These are phyloP conservation scores for Collybiopsis confluens DNA, from an alignment of 768 basidiomycete species.

Conservation along the genomic window DNA sequence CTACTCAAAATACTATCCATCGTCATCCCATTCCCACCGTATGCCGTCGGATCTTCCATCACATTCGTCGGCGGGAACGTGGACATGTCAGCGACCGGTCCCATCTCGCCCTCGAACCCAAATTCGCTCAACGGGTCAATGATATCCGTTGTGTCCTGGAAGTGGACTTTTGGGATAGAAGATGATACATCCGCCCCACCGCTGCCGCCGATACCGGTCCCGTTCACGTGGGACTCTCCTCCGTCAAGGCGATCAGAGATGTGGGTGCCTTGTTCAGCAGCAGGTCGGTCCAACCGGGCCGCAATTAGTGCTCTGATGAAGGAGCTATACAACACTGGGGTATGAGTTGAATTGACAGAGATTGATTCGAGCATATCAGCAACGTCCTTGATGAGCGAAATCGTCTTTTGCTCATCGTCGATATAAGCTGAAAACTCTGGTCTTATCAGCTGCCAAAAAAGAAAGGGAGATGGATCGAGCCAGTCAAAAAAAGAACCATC, in stretches of 20 bases:
- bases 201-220: too few relatives aligned
- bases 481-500: not conserved
- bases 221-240: too few relatives aligned
- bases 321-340: constrained; percentile 83
- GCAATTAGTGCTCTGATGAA: constrained; percentile 78
- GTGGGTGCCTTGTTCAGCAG: not conserved
- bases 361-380: constrained; percentile 75
- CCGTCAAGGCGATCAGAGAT: not conserved
- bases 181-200: too few relatives aligned
- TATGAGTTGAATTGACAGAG: constrained; percentile 77
- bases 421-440: constrained; percentile 79
- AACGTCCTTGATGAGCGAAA: constrained; percentile 72
- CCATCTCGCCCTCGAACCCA: constrained; percentile 80
- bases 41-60: constrained; percentile 47
- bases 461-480: not conserved
- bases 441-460: constrained; percentile 77
- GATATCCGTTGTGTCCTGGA: constrained; percentile 13
- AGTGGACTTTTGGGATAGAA: not conserved
- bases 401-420: constrained; percentile 67
- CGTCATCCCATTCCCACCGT: constrained; percentile 47
- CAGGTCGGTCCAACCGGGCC: constrained; percentile 34
- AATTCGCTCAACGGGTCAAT: constrained; percentile 47
- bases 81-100: constrained; percentile 74
- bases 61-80: constrained; percentile 82
- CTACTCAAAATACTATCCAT: constrained; percentile 81